Percentiles rank a stretch among this genome's conserved stretches.
Evolutionary conservation across 169 alveolate genomes (phyloP).

Genomic region (Plasmodium knowlesi): DNA sequence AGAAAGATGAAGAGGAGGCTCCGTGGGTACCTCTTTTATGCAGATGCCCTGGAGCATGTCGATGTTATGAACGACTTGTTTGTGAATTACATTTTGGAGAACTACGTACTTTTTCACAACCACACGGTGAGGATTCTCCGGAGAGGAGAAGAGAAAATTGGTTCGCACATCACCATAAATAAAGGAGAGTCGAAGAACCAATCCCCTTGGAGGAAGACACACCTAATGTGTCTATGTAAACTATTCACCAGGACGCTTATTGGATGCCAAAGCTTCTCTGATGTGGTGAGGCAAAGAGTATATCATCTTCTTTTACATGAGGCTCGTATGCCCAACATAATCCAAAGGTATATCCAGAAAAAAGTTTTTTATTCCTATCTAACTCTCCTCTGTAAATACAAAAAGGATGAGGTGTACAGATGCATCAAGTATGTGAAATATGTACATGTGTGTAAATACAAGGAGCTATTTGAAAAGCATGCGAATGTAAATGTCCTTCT

Average conservation of each 20-base stretch:
- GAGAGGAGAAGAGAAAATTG: background rate
- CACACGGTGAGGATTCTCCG: background rate
- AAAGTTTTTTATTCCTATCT: slow-evolving; percentile 2
- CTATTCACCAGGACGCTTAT: background rate
- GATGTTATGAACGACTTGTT: background rate
- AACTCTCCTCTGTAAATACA: background rate
- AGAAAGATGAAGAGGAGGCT: slow-evolving; percentile 11
- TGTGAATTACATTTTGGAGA: slow-evolving; percentile 9
- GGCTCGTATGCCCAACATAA: background rate
- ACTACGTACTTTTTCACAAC: slow-evolving; percentile 9
- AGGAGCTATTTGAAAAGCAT: background rate
- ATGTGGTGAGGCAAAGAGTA: background rate
- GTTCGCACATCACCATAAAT: background rate
- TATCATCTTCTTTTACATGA: slow-evolving; percentile 22
- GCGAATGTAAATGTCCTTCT: slow-evolving; percentile 15
- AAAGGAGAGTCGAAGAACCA: background rate
- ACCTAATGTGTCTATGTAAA: background rate
- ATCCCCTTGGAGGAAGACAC: background rate
- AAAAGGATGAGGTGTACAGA: slow-evolving; percentile 26
- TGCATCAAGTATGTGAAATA: background rate
- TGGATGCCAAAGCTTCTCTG: background rate
- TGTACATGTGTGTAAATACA: background rate
- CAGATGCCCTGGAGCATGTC: background rate
- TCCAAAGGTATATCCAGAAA: slow-evolving; percentile 11
- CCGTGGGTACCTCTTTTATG: slow-evolving; percentile 49